Evolutionary conservation across 176 grass and related monocot species (phyloP), one percentile per base, ranked within the genome.

Genomic region (Oryza australiensis): DNA sequence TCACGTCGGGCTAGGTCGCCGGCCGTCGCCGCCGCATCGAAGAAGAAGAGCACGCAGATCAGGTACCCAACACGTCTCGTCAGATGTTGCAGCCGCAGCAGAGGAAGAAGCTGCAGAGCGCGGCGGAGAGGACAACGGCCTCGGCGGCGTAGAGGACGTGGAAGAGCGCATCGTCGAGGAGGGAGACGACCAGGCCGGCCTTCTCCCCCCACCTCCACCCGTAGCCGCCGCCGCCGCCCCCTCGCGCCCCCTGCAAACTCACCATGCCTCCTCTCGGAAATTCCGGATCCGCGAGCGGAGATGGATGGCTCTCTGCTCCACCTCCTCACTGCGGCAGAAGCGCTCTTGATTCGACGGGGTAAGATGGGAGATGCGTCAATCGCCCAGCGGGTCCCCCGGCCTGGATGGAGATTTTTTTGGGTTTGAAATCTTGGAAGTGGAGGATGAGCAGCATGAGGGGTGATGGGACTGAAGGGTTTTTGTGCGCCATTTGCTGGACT

Each of bases 11-110:
- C 7, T 37, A 4, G 33, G 66, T 60, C 23, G 34, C 30, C 43
- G 43, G 64, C 27, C 41, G 63, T n/a, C 45, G 24, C 46, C 66
- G 23, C 9, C 48, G 24, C 79, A 29, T 42, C 24, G 51, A 49
- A 38, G 10, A 49, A 60, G 22, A 11, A 8, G 5, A 22, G 4
- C 20, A 23, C 15, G 11, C 79, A 62, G 34, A 55, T 24, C 66
- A 15, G 64, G 22, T 63, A 24, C 6, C 12, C 23, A 63, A 2
- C 42, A 18, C 20, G 45, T 89, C 83, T 89, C 86, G 35, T 94
- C 86, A 91, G 86, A 94, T 79, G 79, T 89, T 72, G 62, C 92
- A 91, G 43, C 92, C 92, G 22, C 92, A 94, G 85, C 76, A 94
- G 71, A 89, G 83, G 79, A 91, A 94, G 85, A 94, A 94, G 92